Evolutionary conservation across 2,329 filamentous ascomycete species (phyloP).

Genomic region (Penicillium sp.): DNA sequence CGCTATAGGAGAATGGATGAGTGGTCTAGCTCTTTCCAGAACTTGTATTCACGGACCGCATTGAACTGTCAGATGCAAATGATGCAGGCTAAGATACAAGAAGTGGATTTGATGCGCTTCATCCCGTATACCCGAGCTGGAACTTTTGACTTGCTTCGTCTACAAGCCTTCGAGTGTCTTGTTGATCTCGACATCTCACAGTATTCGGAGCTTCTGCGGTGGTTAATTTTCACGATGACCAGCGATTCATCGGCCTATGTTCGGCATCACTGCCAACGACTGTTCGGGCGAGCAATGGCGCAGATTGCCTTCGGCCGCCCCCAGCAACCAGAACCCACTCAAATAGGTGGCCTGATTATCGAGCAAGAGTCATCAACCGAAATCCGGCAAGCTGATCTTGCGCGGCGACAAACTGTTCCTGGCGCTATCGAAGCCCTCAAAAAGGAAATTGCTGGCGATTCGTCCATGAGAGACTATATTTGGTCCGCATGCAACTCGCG

Average conservation of each 20-base stretch:
- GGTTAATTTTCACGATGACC: conserved; percentile 56
- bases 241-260: conserved; percentile 59
- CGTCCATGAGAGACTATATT: conserved; percentile 52
- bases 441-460: conserved; percentile 50
- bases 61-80: conserved; percentile 58
- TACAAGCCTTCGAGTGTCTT: conserved; percentile 59
- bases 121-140: conserved; percentile 59
- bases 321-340: conserved; percentile 32
- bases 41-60: conserved; percentile 61
- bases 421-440: conserved; percentile 59
- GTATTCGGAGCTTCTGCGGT: conserved; percentile 52
- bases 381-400: conserved; percentile 53
- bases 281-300: conserved; percentile 57
- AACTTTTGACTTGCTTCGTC: conserved; percentile 59
- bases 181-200: conserved; percentile 55
- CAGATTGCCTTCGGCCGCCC: conserved; percentile 58
- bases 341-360: conserved; percentile 52
- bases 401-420: conserved; percentile 55
- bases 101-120: conserved; percentile 56
- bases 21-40: conserved; percentile 65
- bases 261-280: conserved; percentile 50
- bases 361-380: conserved; percentile 55
- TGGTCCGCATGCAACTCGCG: conserved; percentile 57
- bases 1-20: conserved; percentile 64
- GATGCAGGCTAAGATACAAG: conserved; percentile 53